These are phyloP conservation scores for Colletotrichum limetticola DNA, from an alignment of 2,329 filamentous ascomycete species.

Conservation along the genomic window DNA sequence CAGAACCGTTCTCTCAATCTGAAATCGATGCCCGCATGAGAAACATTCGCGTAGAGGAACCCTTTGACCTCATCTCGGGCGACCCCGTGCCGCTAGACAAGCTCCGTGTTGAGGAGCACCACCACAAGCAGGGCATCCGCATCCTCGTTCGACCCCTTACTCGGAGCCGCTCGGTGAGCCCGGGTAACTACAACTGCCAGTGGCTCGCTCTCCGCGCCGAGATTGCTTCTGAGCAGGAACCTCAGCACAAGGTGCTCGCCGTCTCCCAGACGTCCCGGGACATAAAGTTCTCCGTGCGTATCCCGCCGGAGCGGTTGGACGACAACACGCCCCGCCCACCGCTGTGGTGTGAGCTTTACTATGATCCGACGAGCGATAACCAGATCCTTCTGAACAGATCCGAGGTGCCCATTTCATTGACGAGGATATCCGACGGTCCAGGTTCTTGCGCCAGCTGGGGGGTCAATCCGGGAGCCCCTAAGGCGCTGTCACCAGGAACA, in stretches of 20 bases:
- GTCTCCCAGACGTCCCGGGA: slow-evolving; percentile 70
- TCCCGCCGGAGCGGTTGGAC: slow-evolving; percentile 59
- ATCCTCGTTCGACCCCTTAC: slow-evolving; percentile 67
- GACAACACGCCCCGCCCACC: slow-evolving; percentile 55
- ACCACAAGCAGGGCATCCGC: slow-evolving; percentile 66
- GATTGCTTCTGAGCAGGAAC: slow-evolving; percentile 58
- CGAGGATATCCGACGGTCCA: slow-evolving; percentile 54
- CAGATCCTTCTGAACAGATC: slow-evolving; percentile 67
- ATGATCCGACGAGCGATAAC: slow-evolving; percentile 68
- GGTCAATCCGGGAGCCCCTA: slow-evolving; percentile 55
- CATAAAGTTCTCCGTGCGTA: slow-evolving; percentile 69
- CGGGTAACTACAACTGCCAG: slow-evolving; percentile 62
- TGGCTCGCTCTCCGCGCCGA: slow-evolving; percentile 68
- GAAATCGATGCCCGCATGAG: slow-evolving; percentile 64
- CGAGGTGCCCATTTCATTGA: slow-evolving; percentile 62
- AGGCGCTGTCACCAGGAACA: slow-evolving; percentile 63
- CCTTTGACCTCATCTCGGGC: slow-evolving; percentile 48
- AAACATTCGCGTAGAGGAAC: slow-evolving; percentile 57
- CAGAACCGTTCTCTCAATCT: slow-evolving; percentile 67
- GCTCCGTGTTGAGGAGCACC: slow-evolving; percentile 61
- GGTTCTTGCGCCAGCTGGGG: slow-evolving; percentile 46
- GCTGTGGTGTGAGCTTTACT: slow-evolving; percentile 70
- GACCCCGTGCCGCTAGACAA: slow-evolving; percentile 64
- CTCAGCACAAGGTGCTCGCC: slow-evolving; percentile 67
- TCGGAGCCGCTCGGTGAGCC: slow-evolving; percentile 64